Evolutionary conservation across 1,284 basidiomycete genomes (phyloP), one percentile per base, ranked within the genome.

Genomic region (Marasmius tenuissimus): DNA sequence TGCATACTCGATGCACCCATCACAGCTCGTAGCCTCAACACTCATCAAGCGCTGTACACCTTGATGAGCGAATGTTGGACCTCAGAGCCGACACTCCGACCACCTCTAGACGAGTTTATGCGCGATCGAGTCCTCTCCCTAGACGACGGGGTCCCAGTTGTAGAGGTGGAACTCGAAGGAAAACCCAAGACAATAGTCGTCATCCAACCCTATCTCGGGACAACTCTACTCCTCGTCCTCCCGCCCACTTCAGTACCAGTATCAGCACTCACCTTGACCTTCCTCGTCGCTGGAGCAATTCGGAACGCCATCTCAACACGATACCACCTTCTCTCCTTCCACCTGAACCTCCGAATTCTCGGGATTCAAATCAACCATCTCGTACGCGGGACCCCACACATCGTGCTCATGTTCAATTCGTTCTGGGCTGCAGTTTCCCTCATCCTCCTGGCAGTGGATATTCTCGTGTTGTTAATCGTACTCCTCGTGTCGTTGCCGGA

Each of bases 31-130:
- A 55, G 1, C 35, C 35, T 37, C 10, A 11, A 34, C 7, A 38
- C 40, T 4, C 37, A 39, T 20, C 27, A 39, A 12, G 34, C n/a
- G 11, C 16, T 55, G 10, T 55, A 55, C n/a, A 38, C 37, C 14
- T 37, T 55, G 34, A 55, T 55, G 53, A 38, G 16, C 11, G 53
- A 55, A 55, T 55, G 53, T 22, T 55, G 53, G 53, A 38, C 33
- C 8, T 18, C 27, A 16, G 35, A 33, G 7, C 22, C 53, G n/a
- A 3, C 27, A 3, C 35, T 55, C 4, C 37, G 53, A 38, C 53
- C 53, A 10, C 37, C 37, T 3, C n/a, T 55, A 4, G 35, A 38
- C 3, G 35, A 39, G 37, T 55, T 55, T 20, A 4, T 55, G 6
- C 27, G 53, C 7, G n/a, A 20, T 8, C 53, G 53, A 55, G 14